Evolutionary conservation across 768 basidiomycete genomes (phyloP), one percentile per base, ranked within the genome.

Genomic region (Daedaleopsis nitida): DNA sequence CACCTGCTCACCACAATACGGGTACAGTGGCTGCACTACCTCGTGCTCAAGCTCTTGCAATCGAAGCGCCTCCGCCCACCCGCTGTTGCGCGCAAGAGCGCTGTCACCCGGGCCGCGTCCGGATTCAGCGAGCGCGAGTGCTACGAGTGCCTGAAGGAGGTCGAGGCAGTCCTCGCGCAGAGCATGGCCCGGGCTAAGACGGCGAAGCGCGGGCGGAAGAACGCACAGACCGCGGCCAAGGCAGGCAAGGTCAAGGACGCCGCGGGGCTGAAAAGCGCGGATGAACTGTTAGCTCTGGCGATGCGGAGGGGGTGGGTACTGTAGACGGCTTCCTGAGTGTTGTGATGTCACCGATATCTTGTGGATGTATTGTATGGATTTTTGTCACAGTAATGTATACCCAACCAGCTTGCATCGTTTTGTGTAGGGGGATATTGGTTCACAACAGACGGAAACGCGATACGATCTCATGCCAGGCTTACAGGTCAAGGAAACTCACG

Each of bases 11-110:
- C 38, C 5, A 13, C n/a, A 4, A 14, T 56, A 13, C 12, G 6
- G 11, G 19, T 14, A n/a, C 67, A 96, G 95, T 97, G 95, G 95
- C 76, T 96, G 19, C 92, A 95, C 68, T 95, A 96, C 73, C 78
- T 97, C 55, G 72, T 77, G n/a, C 73, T 75, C 54, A 94, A 94
- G 74, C 80, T 96, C 24, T 75, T 96, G 2, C 76, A 83, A 24
- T 79, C 79, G 37, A 94, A 94, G 72, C 82, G 83, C 44, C 76
- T 96, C 32, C 86, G 83, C 64, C 75, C 79, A 39, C 86, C 90
- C 1, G 61, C 74, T 19, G 69, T 62, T 16, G 72, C 77, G 55
- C 77, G 81, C 42, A 83, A 78, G 69, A 78, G 69, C 66, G 17
- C 60, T 65, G 24, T 58, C 62, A 32, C 66, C 69, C 64, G 16